A percentile compares a stretch with the other conserved stretches of the same genome.
Conservation (phyloP, 176 grass and related monocot genomes). For the Oryza meyeriana region DNA sequence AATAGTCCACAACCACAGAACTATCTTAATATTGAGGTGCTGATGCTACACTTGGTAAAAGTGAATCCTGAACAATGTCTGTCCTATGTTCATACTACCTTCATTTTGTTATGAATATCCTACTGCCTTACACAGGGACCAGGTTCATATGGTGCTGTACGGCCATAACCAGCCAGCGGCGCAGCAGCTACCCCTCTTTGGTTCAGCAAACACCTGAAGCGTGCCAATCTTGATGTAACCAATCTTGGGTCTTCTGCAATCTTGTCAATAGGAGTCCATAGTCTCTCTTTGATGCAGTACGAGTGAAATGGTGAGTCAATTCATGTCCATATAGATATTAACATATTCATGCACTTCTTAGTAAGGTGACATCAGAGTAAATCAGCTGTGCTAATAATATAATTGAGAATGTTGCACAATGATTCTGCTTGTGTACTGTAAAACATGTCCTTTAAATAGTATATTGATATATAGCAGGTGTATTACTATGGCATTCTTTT, state of each 20-base stretch:
- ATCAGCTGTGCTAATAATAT: constrained; percentile 5
- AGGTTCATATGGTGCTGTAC: constrained; percentile 54
- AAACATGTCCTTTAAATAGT: constrained; percentile 28
- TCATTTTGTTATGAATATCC: constrained; percentile 28
- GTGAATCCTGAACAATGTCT: constrained; percentile 8
- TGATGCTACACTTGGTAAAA: constrained; percentile 24
- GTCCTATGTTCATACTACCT: constrained; percentile 22
- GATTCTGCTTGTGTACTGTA: constrained; percentile 3
- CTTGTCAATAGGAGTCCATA: constrained; percentile 72
- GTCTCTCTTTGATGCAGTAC: constrained; percentile 58
- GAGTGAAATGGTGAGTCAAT: constrained; percentile 45
- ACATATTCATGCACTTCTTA: constrained; percentile 11
- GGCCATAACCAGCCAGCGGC: constrained; percentile 54
- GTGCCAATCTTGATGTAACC: constrained; percentile 63
- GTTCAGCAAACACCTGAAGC: constrained; percentile 94
- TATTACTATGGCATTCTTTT: background rate
- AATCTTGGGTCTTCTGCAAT: constrained; percentile 55
- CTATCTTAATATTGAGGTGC: constrained; percentile 14
- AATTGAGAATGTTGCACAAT: background rate
- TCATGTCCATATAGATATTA: background rate
- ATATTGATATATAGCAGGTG: background rate
- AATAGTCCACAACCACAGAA: constrained; percentile 26
- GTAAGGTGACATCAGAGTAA: constrained; percentile 8
- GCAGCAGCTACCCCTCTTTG: constrained; percentile 90
- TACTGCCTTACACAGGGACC: constrained; percentile 80